Percentiles rank a stretch among this genome's conserved stretches.
Conservation (phyloP, 257 asterid genomes). For the Cruciata laevipes region DNA sequence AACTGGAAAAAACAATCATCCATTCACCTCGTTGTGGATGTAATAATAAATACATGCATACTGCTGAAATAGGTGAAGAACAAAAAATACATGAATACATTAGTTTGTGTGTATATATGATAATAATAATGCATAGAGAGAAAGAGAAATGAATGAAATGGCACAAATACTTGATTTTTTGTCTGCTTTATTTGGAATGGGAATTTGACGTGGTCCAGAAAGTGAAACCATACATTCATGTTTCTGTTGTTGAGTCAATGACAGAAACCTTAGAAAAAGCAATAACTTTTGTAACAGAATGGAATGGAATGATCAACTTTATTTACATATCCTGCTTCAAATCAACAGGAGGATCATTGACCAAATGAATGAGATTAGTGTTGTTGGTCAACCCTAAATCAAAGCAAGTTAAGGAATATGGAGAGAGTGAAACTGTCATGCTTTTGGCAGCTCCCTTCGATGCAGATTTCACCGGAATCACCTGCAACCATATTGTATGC, state of each 20-base stretch:
- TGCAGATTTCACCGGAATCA: constrained; percentile 36
- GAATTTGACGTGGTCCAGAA: background rate
- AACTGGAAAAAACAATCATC: background rate
- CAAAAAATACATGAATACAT: no score
- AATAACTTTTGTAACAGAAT: background rate
- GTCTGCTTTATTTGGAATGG: background rate
- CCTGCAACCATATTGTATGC: constrained; percentile 35
- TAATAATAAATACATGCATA: no score
- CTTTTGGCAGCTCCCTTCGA: constrained; percentile 30
- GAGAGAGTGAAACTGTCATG: constrained; percentile 45
- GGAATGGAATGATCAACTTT: no score
- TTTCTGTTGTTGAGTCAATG: background rate
- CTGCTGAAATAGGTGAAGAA: no score
- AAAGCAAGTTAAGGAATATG: constrained; percentile 53
- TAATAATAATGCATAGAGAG: no score
- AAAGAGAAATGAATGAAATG: background rate
- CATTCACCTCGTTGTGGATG: no score
- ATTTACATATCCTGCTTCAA: background rate
- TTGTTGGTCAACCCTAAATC: constrained; percentile 39
- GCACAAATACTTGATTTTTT: background rate
- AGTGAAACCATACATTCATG: background rate
- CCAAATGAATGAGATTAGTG: background rate
- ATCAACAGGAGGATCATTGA: background rate
- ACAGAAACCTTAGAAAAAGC: background rate
- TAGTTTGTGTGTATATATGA: no score